Evolutionary conservation across 768 basidiomycete species (phyloP).

Genomic region (Pilatotrama ljubarskyi): DNA sequence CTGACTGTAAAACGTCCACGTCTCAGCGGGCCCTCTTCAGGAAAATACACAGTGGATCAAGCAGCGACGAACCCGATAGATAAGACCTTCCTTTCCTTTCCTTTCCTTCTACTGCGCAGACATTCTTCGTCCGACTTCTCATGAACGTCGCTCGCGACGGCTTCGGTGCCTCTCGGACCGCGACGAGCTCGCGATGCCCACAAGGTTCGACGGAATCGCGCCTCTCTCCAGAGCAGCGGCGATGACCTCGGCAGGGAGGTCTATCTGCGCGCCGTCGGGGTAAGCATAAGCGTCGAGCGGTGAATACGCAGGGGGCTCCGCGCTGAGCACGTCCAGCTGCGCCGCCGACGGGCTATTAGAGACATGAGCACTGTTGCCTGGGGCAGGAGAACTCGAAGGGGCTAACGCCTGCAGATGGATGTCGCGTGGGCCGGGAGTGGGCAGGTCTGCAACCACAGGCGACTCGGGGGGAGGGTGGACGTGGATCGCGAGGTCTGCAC

Average conservation of each 20-base stretch:
- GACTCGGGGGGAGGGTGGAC: slow-evolving; percentile 81
- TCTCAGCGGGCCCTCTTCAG: slow-evolving; percentile 19
- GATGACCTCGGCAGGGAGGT: slow-evolving; percentile 91
- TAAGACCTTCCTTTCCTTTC: slow-evolving; percentile 1
- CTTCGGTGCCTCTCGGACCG: slow-evolving; percentile 48
- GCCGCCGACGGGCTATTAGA: slow-evolving; percentile 15
- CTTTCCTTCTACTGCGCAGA: neutral
- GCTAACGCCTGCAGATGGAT: slow-evolving; percentile 76
- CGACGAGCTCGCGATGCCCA: slow-evolving; percentile 38
- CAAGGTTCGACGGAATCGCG: slow-evolving; percentile 56
- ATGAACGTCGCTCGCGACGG: slow-evolving; percentile 36
- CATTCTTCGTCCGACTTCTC: slow-evolving; percentile 1
- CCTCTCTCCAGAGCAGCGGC: slow-evolving; percentile 83
- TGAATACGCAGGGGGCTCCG: slow-evolving; percentile 84
- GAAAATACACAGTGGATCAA: slow-evolving; percentile 20
- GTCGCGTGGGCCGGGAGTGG: slow-evolving; percentile 81
- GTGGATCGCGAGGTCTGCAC: slow-evolving; percentile 66
- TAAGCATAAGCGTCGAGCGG: slow-evolving; percentile 86
- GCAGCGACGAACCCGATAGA: slow-evolving; percentile 16
- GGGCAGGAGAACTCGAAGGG: slow-evolving; percentile 15
- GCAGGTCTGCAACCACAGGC: slow-evolving; percentile 75
- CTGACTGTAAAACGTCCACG: slow-evolving; percentile 7
- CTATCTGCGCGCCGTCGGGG: slow-evolving; percentile 87
- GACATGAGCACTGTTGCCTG: slow-evolving; percentile 12
- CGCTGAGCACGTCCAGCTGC: slow-evolving; percentile 37